Evolutionary conservation across 2,329 filamentous ascomycete species (phyloP), one percentile per base, ranked within the genome.

Genomic region (Aspergillus clavatus): DNA sequence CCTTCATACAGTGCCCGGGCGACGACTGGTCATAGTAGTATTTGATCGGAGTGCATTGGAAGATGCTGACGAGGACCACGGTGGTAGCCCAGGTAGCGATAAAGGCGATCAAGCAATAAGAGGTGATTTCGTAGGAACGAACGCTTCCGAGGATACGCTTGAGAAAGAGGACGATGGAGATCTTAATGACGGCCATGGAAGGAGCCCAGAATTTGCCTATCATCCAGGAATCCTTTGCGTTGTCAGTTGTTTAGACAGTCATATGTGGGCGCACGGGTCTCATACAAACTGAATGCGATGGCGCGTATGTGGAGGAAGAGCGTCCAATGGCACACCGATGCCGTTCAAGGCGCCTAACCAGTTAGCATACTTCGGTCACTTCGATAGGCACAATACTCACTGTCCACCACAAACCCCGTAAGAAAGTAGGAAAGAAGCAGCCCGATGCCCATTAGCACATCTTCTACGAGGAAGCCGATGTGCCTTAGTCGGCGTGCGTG

Each of bases 151-250:
- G 48, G 3, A 51, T 24, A 16, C 46, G 48, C 14, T 38, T 36
- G 5, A 51, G 37, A 11, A 51, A 45, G n/a, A 51, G 36, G 16
- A 51, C 21, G 14, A 51, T 51, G 10, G 46, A 48, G 10, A 51
- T 46, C 38, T 51, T 51, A 24, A 46, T 40, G 23, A 51, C 48
- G 14, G 43, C 43, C 21, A 45, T 44, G 3, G 48, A 45, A 4
- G 46, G 42, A 3, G 46, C 46, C 48, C 48, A 51, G 24, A 51
- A 51, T 10, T 51, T 51, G 14, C 48, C 46, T 22, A 48, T 48
- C 40, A 48, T 48, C 48, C 48, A 51, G 3, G 46, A 51, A 18
- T 31, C 43, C 47, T 49, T 21, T 8, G 23, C 10, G 7, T 7
- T 3, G 11, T 24, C 16, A 21, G 5, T 10, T 5, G 1, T 24